Base-by-base conservation (phyloP, 371 early-diverging fungal genomes). In the Apophysomyces sp. region DNA sequence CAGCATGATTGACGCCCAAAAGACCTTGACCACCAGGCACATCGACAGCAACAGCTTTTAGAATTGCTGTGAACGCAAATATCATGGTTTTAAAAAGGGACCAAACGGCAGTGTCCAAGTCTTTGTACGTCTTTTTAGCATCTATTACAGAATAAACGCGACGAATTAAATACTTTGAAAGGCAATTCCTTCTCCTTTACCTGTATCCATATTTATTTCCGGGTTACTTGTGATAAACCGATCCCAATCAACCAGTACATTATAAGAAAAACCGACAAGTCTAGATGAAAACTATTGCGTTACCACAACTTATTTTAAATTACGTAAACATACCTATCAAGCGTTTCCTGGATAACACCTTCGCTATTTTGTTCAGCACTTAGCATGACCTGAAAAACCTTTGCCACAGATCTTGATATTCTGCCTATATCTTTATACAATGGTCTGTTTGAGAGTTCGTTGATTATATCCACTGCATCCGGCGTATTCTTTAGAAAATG, bases 361-460 rank as follows among this genome's bases (percentile, higher is more conserved):
- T 39, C 57, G 16, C 40, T 55, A 18, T 16, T 37, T 8, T 66
- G 53, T 11, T 27, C 40, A 49, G 54, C 53, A 2, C 61, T 55
- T 24, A 74, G 37, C n/a, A 58, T 41, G 28, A 60, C 27, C 26
- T 66, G 52, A 15, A 71, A 66, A 0, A 74, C 21, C 26, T 71
- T 72, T 4, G 67, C 78, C 16, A 74, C 61, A 0, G 74, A 71
- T 29, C 81, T 68, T 18, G 76, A 77, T 12, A 80, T 68, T 60
- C 81, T 66, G 11, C 81, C 81, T 55, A 80, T 69, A 30, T 80
- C 78, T 58, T 76, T 80, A 49, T 72, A 69, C 4, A 77, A 28
- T n/a, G 72, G 65, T 6, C 69, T 61, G 1, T 68, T 28, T 0
- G 61, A 24, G 15, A 77, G 60, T 2, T 52, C 27, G 1, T 61